Base-by-base conservation (phyloP, 768 basidiomycete species). In the Lentinula sp. region DNA sequence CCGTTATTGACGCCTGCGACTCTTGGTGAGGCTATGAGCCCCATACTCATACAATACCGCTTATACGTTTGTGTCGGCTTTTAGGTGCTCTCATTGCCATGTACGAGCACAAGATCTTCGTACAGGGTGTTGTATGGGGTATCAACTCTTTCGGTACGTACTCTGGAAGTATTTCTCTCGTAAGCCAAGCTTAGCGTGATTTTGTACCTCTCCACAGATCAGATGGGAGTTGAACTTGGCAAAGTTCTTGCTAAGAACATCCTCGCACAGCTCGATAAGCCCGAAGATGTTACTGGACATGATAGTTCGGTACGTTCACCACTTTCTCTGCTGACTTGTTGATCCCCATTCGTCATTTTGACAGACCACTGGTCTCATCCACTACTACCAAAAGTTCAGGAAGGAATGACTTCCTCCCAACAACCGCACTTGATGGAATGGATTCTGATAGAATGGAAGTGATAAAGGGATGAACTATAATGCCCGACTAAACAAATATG, bases 191-290 rank as follows among this genome's bases (percentile, higher is more conserved):
- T 37, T 23, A n/a, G 32, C 40, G n/a, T 7, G 18, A 52, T 37
- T 58, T 35, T 34, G 8, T n/a, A 58, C 42, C 1, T 21, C 54
- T 62, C 16, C 16, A 15, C 68, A 93, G 93, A 98, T 74, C 97
- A 98, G 86, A 97, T 98, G 95, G 97, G 97, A 72, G 96, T 98
- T 65, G 96, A 98, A 74, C 88, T 98, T 59, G 95, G 95, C 61
- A 98, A 98, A 73, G 91, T 95, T 4, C 84, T 99, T 48, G 97
- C 97, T 1, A 98, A 98, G 85, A 89, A 89, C 67, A 98, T 99
- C 68, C 81, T 98, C 55, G 82, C 85, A 2, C 95, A 97, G 74
- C 86, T 98, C 49, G 85, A 78, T n/a, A 83, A 80, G 61, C 86
- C 92, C 8, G 81, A 78, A 28, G 88, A 94, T 65, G 92, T 95